A percentile compares a stretch with the other conserved stretches of the same genome.
Conservation (phyloP, 2,329 filamentous ascomycete genomes). For the Ceratocystis cacaofunesta region DNA sequence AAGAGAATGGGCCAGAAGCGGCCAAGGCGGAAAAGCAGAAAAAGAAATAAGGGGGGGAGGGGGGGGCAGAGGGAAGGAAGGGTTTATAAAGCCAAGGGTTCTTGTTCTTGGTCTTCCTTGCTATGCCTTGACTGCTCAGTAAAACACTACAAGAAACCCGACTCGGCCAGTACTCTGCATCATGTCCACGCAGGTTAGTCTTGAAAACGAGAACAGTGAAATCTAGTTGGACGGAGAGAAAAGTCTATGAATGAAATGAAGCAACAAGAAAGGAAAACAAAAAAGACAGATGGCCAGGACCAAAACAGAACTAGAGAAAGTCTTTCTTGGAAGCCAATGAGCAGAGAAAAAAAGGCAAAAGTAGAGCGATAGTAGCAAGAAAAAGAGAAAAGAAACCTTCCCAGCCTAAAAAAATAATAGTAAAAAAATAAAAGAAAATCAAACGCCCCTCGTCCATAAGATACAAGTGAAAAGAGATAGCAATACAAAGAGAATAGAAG, state of each 20-base stretch:
- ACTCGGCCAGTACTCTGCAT: constrained; percentile 13
- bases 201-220: constrained; percentile 8
- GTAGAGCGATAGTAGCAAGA: not conserved
- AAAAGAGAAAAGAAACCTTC: not conserved
- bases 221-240: constrained; percentile 3
- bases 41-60: not conserved
- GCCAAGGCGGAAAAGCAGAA: not conserved
- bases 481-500: constrained; percentile 2
- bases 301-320: not conserved
- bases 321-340: not conserved
- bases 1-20: not conserved
- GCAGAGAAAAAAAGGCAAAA: not conserved
- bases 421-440: not conserved
- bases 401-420: not conserved
- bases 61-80: constrained; percentile 15
- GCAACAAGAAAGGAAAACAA: not conserved
- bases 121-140: too few species aligned
- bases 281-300: not conserved
- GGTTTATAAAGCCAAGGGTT: not conserved
- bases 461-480: constrained; percentile 3
- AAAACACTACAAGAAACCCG: constrained; percentile 14
- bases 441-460: not conserved
- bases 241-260: not conserved
- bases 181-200: constrained; percentile 6
- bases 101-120: not conserved